Evolutionary conservation across 345 rosid genomes (phyloP).

Genomic region (Erysimum cheiranthoides): DNA sequence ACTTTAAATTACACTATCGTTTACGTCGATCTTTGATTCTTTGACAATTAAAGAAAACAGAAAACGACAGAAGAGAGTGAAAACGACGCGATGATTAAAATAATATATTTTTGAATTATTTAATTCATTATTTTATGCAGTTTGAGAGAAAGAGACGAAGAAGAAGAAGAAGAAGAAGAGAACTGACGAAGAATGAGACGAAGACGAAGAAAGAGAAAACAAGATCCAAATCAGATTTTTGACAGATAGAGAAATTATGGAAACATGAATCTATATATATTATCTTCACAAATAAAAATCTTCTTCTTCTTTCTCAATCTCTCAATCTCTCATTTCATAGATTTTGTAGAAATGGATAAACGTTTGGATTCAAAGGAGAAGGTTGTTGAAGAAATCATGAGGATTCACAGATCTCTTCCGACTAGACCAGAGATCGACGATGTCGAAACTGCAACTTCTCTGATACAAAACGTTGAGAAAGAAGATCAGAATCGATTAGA

Average conservation of each 20-base stretch:
- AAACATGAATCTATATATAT: constrained; percentile 16
- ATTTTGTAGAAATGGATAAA: constrained; percentile 45
- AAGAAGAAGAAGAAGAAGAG: background rate
- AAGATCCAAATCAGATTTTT: constrained; percentile 15
- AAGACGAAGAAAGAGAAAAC: constrained; percentile 35
- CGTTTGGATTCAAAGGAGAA: constrained; percentile 54
- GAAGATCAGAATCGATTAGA: constrained; percentile 73
- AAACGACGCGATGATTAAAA: background rate
- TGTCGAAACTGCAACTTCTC: constrained; percentile 67
- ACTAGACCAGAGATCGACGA: constrained; percentile 77
- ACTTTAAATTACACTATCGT: too few relatives aligned
- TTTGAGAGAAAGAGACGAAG: constrained; percentile 14
- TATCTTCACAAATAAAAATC: background rate
- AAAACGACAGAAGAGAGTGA: background rate
- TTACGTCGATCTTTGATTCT: too few relatives aligned
- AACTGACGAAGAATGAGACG: constrained; percentile 36
- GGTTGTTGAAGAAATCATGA: constrained; percentile 86
- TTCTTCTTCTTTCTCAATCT: background rate
- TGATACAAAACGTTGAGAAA: constrained; percentile 75
- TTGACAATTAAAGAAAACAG: constrained; percentile 1
- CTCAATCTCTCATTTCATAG: background rate
- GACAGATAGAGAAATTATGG: constrained; percentile 27
- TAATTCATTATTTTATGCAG: constrained; percentile 25
- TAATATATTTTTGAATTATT: constrained; percentile 2
- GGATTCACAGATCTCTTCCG: constrained; percentile 81